Base-by-base conservation (phyloP, 140 eudicot genomes). In the Cichorium intybus region DNA sequence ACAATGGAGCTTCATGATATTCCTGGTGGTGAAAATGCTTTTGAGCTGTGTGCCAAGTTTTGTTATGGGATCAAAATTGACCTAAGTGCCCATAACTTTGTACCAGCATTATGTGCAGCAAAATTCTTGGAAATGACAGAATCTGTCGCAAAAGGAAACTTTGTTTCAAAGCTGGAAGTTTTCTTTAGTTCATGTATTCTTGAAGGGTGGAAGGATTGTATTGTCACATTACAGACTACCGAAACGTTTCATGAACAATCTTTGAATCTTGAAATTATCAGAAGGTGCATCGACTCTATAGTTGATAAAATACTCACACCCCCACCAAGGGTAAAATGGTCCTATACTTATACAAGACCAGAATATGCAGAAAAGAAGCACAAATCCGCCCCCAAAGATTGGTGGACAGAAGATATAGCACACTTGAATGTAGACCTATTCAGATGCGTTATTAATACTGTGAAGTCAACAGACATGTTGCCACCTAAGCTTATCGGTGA, bases 31-130 rank as follows among this genome's bases (percentile, higher is more conserved):
- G 85, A 69, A 58, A 86, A 75, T 11, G 87, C 93, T 60, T 90
- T 90, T 33, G 97, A 90, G 76, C 79, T 81, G 27, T 90, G 97
- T 64, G 95, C 92, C 17, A 90, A 87, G 77, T 90, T 83, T 43
- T 90, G 97, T 56, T 90, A 86, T 54, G 97, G 95, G 66, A 81
- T 90, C 77, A 81, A 82, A 12, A 90, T 87, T 65, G 83, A 81
- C 72, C 80, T 90, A 24, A 81, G 97, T 54, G 93, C 97, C 26
- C 92, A 79, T 56, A 90, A 86, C 79, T 73, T 84, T 26, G 95
- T 87, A 28, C 69, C 93, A 14, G 93, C 87, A 24, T 57, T 86
- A 58, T 90, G 93, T 70, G 95, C 93, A 35, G 85, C 97, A 14
- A 87, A 77, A 45, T 90, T 79, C 69, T 76, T 90, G 29, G 76